Evolutionary conservation across 129 eudicot genomes (phyloP).

Genomic region (Lactuca sativa): DNA sequence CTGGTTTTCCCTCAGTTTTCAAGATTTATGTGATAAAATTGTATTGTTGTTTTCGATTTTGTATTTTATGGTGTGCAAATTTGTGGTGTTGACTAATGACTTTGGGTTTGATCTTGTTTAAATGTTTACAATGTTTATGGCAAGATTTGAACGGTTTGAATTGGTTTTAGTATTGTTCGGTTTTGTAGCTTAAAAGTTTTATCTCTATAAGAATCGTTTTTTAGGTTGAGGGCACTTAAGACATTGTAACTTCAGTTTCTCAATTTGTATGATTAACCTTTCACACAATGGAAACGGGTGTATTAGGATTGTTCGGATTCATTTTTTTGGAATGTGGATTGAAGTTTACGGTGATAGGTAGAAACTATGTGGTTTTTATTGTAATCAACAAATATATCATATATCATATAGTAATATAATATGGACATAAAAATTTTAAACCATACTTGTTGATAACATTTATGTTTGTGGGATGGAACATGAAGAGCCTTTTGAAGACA

Average conservation of each 20-base stretch:
- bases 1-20: constrained; percentile 18
- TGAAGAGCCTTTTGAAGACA: too few species aligned
- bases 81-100: not conserved
- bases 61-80: constrained; percentile 19
- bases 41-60: constrained; percentile 7
- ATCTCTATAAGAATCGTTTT: too few species aligned
- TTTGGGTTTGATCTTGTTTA: not conserved
- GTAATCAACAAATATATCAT: not conserved
- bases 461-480: not conserved
- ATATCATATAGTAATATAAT: too few species aligned
- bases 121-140: not conserved
- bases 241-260: too few species aligned
- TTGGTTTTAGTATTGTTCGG: not conserved
- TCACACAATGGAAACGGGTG: not conserved
- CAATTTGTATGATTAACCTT: too few species aligned
- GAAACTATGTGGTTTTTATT: not conserved
- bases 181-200: not conserved
- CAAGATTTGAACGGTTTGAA: not conserved
- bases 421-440: not conserved
- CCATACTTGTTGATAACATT: not conserved
- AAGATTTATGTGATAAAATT: constrained; percentile 28
- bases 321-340: not conserved
- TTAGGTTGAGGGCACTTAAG: too few species aligned
- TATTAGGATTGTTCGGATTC: too few species aligned
- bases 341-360: not conserved